A percentile compares a stretch with the other conserved stretches of the same genome.
Evolutionary conservation across 345 rosid genomes (phyloP).

Genomic region (Brassica juncea): DNA sequence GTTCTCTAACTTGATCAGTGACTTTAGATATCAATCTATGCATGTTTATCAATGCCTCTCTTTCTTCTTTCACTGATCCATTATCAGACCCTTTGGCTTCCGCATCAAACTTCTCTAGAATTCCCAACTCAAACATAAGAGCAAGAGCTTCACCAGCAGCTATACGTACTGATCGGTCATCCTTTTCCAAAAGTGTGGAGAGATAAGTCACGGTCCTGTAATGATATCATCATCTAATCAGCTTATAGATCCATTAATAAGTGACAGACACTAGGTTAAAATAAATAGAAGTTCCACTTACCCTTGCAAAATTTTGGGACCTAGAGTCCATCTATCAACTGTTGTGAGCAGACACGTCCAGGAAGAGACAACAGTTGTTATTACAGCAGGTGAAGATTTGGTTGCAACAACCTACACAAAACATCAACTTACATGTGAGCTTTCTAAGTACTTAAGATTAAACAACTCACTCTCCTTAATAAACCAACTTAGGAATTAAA

Average conservation of each 20-base stretch:
- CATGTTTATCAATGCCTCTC: slow-evolving; percentile 49
- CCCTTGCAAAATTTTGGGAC: slow-evolving; percentile 82
- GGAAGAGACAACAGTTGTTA: slow-evolving; percentile 75
- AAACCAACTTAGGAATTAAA: neutral
- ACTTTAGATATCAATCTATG: slow-evolving; percentile 69
- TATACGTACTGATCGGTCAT: slow-evolving; percentile 84
- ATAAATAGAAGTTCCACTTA: slow-evolving; percentile 26
- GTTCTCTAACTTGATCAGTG: slow-evolving; percentile 67
- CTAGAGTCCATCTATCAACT: slow-evolving; percentile 51
- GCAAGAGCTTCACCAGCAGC: slow-evolving; percentile 96
- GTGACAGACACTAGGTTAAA: neutral
- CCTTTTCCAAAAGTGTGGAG: slow-evolving; percentile 71
- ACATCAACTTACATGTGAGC: neutral
- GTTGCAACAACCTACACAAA: slow-evolving; percentile 62
- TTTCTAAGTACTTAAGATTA: too few species aligned
- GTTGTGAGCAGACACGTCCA: slow-evolving; percentile 93
- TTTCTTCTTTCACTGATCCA: slow-evolving; percentile 49
- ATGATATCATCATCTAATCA: neutral
- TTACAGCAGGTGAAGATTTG: slow-evolving; percentile 58
- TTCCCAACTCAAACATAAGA: slow-evolving; percentile 68
- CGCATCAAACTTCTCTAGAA: slow-evolving; percentile 64
- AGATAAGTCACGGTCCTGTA: slow-evolving; percentile 76
- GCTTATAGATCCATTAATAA: neutral
- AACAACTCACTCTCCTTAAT: neutral
- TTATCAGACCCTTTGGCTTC: slow-evolving; percentile 45